Evolutionary conservation across 176 grass and related monocot genomes (phyloP).

Genomic region (Eleusine indica): DNA sequence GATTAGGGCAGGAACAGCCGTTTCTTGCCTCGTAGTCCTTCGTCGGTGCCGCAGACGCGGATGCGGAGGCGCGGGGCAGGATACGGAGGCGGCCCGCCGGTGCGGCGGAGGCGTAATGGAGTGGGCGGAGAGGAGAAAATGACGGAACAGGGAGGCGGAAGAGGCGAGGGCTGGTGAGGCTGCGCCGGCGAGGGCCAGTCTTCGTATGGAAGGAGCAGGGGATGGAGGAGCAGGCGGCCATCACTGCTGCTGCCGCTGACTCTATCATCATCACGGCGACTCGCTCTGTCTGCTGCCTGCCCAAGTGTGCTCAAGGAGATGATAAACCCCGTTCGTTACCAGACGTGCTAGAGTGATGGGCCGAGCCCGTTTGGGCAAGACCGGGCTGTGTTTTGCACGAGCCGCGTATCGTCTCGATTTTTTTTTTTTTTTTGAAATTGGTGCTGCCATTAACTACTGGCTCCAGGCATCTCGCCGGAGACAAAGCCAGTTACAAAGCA

Average conservation of each 20-base stretch:
- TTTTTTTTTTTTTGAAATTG: too few relatives aligned
- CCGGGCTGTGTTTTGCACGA: not conserved
- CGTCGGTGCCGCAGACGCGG: conserved; percentile 20
- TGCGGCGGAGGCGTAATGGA: not conserved
- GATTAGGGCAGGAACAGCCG: not conserved
- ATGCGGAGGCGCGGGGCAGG: conserved; percentile 32
- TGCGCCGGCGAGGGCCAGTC: not conserved
- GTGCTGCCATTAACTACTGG: too few relatives aligned
- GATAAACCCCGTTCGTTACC: not conserved
- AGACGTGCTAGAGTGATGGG: not conserved
- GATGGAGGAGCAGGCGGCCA: conserved; percentile 7
- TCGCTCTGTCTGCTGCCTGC: not conserved
- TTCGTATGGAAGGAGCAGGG: not conserved
- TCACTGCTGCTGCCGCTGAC: not conserved
- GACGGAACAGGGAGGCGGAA: not conserved
- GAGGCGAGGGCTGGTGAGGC: not conserved
- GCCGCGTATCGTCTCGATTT: not conserved
- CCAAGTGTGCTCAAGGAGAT: not conserved
- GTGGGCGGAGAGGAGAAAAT: conserved; percentile 6
- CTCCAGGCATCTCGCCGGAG: too few relatives aligned
- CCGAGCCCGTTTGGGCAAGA: not conserved
- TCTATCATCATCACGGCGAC: conserved; percentile 4
- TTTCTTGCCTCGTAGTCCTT: conserved; percentile 56
- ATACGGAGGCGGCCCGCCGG: conserved; percentile 29
- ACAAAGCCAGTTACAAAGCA: too few relatives aligned